Evolutionary conservation across 768 basidiomycete species (phyloP), one percentile per base, ranked within the genome.

Genomic region (Tephrocybe rancida): DNA sequence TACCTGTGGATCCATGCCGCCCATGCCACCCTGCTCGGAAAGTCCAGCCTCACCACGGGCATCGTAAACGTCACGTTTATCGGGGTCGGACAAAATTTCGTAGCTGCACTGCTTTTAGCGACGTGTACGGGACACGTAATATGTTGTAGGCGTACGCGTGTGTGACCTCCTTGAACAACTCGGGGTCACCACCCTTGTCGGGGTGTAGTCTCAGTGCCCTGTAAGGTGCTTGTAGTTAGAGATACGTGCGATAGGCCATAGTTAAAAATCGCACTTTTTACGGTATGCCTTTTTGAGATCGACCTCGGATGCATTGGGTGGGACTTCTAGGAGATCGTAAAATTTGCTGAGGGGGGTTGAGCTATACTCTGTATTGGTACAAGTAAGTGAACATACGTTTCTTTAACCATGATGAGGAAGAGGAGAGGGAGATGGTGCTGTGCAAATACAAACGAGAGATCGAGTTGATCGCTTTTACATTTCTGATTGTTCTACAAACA

Each of bases 201-300:
- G 92, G 92, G 68, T 95, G 92, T 59, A 93, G 73, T 52, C 88
- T 84, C 46, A 95, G 71, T 9, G 92, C 92, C 70, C 92, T 95
- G 54, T 37, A 49, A 49, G 60, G 47, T 21, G 46, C 44, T 11
- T 3, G 22, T 9, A 52, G 50, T 57, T 24, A 52, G 54, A 8
- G 19, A 57, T 39, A 38, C 24, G 35, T 46, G 29, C 37, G 35
- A 44, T 35, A 55, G 25, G 50, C 43, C 38, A 42, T 8, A 24
- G n/a, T 27, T 14, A 52, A 3, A 18, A 21, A 14, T 56, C 69
- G 25, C 58, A 93, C 92, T 93, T 94, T 76, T 94, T 95, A 62
- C 92, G 88, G 77, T 95, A 96, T 26, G 94, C 94, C 70, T 95
- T 95, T 80, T 95, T 96, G 65, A 96, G 83, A 49, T 95, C 94